Percentiles rank a stretch among this genome's conserved stretches.
These are phyloP conservation scores for Bruguiera gymnorhiza DNA, from an alignment of 345 rosid genomes.

Conservation along the genomic window DNA sequence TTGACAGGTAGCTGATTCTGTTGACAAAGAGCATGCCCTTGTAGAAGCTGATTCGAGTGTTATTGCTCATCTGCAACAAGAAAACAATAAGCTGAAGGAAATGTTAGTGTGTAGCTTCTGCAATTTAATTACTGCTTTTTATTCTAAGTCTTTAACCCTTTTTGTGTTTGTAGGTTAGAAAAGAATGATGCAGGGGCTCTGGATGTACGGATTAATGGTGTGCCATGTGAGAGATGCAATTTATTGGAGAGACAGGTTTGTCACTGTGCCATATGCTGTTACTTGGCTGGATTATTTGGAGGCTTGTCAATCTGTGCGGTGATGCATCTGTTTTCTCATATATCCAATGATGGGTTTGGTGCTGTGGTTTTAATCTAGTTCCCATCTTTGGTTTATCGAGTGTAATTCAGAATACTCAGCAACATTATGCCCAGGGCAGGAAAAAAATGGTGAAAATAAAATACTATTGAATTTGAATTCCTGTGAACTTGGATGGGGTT, in stretches of 20 bases:
- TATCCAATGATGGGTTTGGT: too few species aligned
- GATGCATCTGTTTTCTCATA: neutral
- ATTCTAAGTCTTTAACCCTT: neutral
- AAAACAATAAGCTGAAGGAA: slow-evolving; percentile 52
- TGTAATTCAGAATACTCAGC: too few species aligned
- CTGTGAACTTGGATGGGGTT: too few species aligned
- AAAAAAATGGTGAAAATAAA: too few species aligned
- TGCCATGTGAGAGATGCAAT: slow-evolving; percentile 44
- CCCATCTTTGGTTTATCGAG: too few species aligned
- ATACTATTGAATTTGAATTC: too few species aligned
- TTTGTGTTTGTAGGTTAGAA: slow-evolving; percentile 34
- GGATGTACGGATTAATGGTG: slow-evolving; percentile 29
- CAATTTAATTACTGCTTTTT: neutral
- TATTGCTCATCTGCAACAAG: slow-evolving; percentile 46
- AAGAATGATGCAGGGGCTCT: slow-evolving; percentile 28
- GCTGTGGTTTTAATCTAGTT: too few species aligned
- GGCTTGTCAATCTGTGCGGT: neutral
- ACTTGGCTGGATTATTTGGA: neutral
- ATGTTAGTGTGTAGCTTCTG: slow-evolving; percentile 38
- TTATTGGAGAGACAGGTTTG: slow-evolving; percentile 56
- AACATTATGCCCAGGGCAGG: too few species aligned
- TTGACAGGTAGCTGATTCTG: slow-evolving; percentile 29
- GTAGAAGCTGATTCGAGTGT: slow-evolving; percentile 23
- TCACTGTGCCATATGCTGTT: slow-evolving; percentile 6
- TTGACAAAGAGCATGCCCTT: slow-evolving; percentile 13